phyloP scores from a whole-genome alignment of 768 basidiomycete species.

The Trametes coccinea region DNA sequence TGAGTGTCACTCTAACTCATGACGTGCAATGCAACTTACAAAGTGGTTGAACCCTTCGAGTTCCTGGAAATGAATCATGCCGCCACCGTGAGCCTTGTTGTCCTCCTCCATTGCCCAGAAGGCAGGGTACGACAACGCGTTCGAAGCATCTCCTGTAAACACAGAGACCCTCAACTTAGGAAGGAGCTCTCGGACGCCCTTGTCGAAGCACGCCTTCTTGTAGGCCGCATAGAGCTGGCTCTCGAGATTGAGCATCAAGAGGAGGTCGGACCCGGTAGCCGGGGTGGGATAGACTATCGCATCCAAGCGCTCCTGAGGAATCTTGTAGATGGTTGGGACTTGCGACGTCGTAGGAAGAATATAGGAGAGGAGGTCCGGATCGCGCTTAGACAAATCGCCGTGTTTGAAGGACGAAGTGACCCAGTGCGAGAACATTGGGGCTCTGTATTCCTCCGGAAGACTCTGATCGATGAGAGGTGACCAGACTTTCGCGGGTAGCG shows the following conservation, averaged over 20 bases:
- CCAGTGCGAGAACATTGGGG: neutral
- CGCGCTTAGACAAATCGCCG: slow-evolving; percentile 9
- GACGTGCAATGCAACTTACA: slow-evolving; percentile 21
- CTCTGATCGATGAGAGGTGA: neutral
- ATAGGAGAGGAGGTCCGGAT: slow-evolving; percentile 1
- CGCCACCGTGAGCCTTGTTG: slow-evolving; percentile 12
- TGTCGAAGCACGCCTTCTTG: slow-evolving; percentile 15
- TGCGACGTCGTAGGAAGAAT: neutral
- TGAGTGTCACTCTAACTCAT: no score
- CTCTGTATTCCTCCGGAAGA: neutral
- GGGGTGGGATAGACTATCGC: no score
- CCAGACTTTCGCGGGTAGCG: neutral
- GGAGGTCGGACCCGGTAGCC: no score
- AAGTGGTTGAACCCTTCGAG: slow-evolving; percentile 29
- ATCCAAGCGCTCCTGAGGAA: no score
- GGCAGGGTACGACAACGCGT: neutral
- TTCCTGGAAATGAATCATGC: slow-evolving; percentile 18
- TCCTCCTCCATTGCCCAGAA: slow-evolving; percentile 28
- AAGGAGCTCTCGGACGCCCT: neutral
- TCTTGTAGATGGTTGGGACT: no score
- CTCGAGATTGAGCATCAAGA: no score
- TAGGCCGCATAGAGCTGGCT: no score
- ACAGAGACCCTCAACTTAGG: slow-evolving; percentile 7
- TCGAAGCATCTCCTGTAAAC: neutral
- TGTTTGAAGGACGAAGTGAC: slow-evolving; percentile 11